Percentiles rank a stretch among this genome's conserved stretches.
Evolutionary conservation across 2,329 filamentous ascomycete genomes (phyloP).

Genomic region (Elsinoe arachidis): DNA sequence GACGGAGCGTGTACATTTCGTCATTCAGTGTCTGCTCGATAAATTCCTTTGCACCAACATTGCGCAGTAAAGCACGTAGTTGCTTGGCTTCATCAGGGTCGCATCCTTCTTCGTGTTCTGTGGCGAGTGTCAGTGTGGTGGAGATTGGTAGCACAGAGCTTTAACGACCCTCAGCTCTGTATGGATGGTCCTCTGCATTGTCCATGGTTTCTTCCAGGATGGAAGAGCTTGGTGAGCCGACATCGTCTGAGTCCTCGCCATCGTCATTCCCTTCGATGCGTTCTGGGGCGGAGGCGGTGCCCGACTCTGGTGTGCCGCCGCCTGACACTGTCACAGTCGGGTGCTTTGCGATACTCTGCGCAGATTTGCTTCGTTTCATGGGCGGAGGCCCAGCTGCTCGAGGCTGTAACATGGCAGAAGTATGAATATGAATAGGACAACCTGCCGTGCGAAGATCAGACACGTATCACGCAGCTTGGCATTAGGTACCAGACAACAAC

Average conservation of each 20-base stretch:
- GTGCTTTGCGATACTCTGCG: background rate
- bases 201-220: conserved; percentile 15
- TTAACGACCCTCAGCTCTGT: conserved; percentile 11
- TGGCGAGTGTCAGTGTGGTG: background rate
- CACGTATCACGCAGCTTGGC: background rate
- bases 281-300: conserved; percentile 3
- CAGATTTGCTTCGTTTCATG: conserved; percentile 11
- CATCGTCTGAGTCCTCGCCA: background rate
- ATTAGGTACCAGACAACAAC: background rate
- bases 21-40: conserved; percentile 61
- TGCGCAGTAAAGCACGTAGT: conserved; percentile 47
- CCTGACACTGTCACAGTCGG: background rate
- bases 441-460: background rate
- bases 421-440: background rate
- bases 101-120: conserved; percentile 13
- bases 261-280: conserved; percentile 11
- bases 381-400: background rate
- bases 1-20: conserved; percentile 65
- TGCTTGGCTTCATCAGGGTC: conserved; percentile 16
- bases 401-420: background rate
- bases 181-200: background rate
- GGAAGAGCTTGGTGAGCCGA: conserved; percentile 8
- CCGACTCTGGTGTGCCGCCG: background rate
- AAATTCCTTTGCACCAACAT: conserved; percentile 70
- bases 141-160: background rate